phyloP scores from a whole-genome alignment of 148 eudicot species.

The Camellia granthamiana region DNA sequence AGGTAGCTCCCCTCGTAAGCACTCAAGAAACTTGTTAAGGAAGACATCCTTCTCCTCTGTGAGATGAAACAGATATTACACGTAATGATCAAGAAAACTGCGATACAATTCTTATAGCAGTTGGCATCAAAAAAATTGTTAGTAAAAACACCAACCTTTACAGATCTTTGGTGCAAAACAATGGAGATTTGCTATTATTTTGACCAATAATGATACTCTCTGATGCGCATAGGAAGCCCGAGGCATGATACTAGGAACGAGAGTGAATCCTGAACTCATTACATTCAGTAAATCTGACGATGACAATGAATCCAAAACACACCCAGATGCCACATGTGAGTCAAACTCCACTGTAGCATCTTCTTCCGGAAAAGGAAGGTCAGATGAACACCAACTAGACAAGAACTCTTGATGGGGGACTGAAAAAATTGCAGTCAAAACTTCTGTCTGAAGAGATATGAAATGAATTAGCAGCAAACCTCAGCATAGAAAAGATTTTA shows the following conservation, averaged over 20 bases:
- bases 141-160: slow-evolving; percentile 49
- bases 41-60: slow-evolving; percentile 88
- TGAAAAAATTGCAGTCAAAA: slow-evolving; percentile 57
- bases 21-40: slow-evolving; percentile 68
- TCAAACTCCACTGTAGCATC: slow-evolving; percentile 79
- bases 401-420: slow-evolving; percentile 75
- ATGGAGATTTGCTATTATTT: slow-evolving; percentile 95
- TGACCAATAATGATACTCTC: slow-evolving; percentile 81
- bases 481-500: not conserved
- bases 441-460: slow-evolving; percentile 65
- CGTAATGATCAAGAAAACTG: slow-evolving; percentile 12
- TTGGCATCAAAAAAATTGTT: slow-evolving; percentile 8
- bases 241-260: slow-evolving; percentile 42
- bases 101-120: slow-evolving; percentile 3
- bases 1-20: slow-evolving; percentile 50
- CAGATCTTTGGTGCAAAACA: slow-evolving; percentile 93
- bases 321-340: slow-evolving; percentile 57
- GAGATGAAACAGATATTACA: slow-evolving; percentile 19
- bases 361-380: slow-evolving; percentile 65
- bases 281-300: slow-evolving; percentile 24
- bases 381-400: slow-evolving; percentile 92
- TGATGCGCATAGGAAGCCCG: slow-evolving; percentile 81
- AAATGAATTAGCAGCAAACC: slow-evolving; percentile 7
- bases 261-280: slow-evolving; percentile 37
- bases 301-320: slow-evolving; percentile 47